Base-by-base conservation (phyloP, 139 green algal genomes). In the Chlorella sp. region DNA sequence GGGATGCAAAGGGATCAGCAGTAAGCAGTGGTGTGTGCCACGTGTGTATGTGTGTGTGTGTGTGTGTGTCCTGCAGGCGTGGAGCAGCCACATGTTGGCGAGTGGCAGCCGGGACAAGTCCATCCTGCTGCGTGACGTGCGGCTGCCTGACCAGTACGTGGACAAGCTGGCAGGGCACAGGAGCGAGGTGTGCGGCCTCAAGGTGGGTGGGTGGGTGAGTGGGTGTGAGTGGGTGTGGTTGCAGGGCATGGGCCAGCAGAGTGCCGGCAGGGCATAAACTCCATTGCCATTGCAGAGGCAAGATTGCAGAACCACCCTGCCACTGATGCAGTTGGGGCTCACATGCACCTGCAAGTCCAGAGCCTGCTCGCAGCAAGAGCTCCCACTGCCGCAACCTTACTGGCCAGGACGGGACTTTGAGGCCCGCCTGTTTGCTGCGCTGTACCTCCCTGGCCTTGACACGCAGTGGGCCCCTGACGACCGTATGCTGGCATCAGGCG, bases 101-200 rank as follows among this genome's bases (percentile, higher is more conserved):
- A 92, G 78, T 23, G 95, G 95, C n/a, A 91, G 77, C 69, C 81
- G 95, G 20, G 95, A 99, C 82, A 80, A 90, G 33, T 82, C 65
- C 78, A 93, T 99, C 49, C 83, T 98, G 77, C 82, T 93, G 73
- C 82, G 92, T 1, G 95, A 99, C 74, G 89, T 98, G 60, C 86
- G 95, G 31, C 77, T 77, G 1, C 86, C 86, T 3, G 88, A 95
- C 69, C 75, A 64, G 2, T 83, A 73, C 62, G 59, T 36, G 2
- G 35, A 35, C 24, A 94, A 89, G 76, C 85, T 97, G 3, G 31
- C 66, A 2, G 94, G 85, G 2, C 94, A 98, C 76, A 79, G 89
- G 1, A 94, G 87, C 2, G 94, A 98, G 84, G 93, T 96, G 49
- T 89, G 84, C 66, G 84, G 84, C 24, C 74, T 89, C 49, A 89